Conservation (phyloP, 2,329 filamentous ascomycete species). For the Aspergillus fructus region DNA sequence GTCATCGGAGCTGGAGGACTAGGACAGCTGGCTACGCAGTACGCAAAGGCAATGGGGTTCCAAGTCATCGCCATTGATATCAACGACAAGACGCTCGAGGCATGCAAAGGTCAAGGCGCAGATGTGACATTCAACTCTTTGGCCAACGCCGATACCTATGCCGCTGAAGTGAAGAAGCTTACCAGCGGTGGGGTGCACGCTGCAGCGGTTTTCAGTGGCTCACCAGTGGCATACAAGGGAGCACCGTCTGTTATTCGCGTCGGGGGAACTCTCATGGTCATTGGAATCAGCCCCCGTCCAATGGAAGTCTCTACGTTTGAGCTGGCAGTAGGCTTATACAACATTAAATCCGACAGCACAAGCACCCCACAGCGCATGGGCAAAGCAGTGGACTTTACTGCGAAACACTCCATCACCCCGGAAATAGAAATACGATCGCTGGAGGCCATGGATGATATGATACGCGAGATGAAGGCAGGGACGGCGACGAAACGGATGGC, state of each 20-base stretch:
- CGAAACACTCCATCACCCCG: slow-evolving; percentile 3
- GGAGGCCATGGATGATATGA: background rate
- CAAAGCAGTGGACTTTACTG: slow-evolving; percentile 1
- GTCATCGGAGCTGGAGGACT: slow-evolving; percentile 30
- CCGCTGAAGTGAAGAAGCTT: background rate
- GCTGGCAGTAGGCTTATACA: background rate
- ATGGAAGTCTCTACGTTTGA: slow-evolving; percentile 1
- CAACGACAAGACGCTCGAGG: background rate
- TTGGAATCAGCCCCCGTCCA: background rate
- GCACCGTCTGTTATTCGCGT: background rate
- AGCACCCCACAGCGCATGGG: background rate
- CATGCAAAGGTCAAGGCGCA: background rate
- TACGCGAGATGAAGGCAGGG: slow-evolving; percentile 14
- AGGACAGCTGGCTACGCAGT: slow-evolving; percentile 30
- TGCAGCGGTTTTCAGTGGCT: slow-evolving; percentile 3
- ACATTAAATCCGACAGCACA: background rate
- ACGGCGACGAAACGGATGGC: slow-evolving; percentile 44
- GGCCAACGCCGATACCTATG: background rate
- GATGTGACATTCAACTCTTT: slow-evolving; percentile 1
- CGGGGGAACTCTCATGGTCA: background rate
- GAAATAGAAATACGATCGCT: background rate
- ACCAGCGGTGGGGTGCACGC: slow-evolving; percentile 7
- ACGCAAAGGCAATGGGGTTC: slow-evolving; percentile 30
- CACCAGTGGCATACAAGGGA: background rate
- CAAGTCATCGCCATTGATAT: slow-evolving; percentile 20